phyloP scores from a whole-genome alignment of 2,329 filamentous ascomycete species.

The Alternaria rosae region DNA sequence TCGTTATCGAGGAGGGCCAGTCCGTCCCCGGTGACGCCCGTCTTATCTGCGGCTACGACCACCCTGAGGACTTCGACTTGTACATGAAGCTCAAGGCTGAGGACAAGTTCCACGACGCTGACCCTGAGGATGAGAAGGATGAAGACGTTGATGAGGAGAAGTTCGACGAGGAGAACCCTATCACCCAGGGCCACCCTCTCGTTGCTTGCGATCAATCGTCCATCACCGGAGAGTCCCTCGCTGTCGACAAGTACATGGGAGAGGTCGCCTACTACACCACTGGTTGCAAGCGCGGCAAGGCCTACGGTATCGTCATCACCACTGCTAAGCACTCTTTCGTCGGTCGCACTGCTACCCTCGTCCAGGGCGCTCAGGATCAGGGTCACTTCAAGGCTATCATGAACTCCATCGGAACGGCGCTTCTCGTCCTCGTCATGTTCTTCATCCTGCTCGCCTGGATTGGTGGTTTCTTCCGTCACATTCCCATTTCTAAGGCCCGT shows the following conservation, averaged over 20 bases:
- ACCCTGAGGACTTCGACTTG: conserved; percentile 70
- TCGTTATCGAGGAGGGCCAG: conserved; percentile 75
- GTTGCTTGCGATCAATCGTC: conserved; percentile 79
- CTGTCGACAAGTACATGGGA: conserved; percentile 80
- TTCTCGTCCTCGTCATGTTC: conserved; percentile 79
- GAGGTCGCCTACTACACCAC: conserved; percentile 80
- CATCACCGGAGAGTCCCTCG: conserved; percentile 81
- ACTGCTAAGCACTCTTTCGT: conserved; percentile 78
- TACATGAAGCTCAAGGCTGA: conserved; percentile 69
- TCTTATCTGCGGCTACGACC: conserved; percentile 75
- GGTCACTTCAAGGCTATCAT: conserved; percentile 76
- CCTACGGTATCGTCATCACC: conserved; percentile 72
- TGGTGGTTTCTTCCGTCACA: conserved; percentile 77
- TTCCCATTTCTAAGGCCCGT: conserved; percentile 67
- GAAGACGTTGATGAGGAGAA: conserved; percentile 67
- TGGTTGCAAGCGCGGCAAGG: conserved; percentile 81
- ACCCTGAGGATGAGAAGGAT: conserved; percentile 67
- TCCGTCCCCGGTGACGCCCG: conserved; percentile 74
- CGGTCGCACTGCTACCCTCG: conserved; percentile 75
- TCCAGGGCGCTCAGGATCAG: conserved; percentile 76
- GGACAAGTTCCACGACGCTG: conserved; percentile 62
- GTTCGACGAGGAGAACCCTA: conserved; percentile 60
- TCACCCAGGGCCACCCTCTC: conserved; percentile 70
- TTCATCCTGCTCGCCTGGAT: conserved; percentile 79
- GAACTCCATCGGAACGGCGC: conserved; percentile 78